Evolutionary conservation across 805 yeast genomes (phyloP), one percentile per base, ranked within the genome.

Genomic region (Saturnispora hagleri): DNA sequence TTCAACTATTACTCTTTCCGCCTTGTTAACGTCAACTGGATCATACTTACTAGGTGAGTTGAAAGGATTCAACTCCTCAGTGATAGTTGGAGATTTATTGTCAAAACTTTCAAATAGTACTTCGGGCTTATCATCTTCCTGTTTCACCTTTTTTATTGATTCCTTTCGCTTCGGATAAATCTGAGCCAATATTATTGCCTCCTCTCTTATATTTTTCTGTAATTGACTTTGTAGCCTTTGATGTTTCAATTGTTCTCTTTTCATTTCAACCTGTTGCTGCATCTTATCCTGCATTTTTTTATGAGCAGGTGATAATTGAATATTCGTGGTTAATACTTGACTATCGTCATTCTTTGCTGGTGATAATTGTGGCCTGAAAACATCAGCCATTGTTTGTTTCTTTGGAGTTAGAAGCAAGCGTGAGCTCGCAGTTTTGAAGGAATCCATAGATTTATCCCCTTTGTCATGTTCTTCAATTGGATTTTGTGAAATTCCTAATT

Each of bases 401-500:
- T 40, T 40, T 3, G 48, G 41, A 24, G 51, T 34, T 43, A 49
- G 17, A 5, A 49, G 20, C 4, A 49, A n/a, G 6, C 36, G 44
- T 8, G 51, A 49, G 26, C 44, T 49, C n/a, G 51, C 51, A 12
- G 51, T 49, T 34, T 49, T 49, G 22, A 49, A 49, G 5, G 52
- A 50, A 38, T 50, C 52, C 9, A 44, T 6, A 7, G 48, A 38
- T 10, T 15, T 20, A 36, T 43, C 46, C 20, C 27, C 44, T 20
- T 9, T 18, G 10, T 22, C 47, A 24, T 20, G 22, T 13, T 33
- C 42, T 20, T 36, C 47, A 52, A 31, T 28, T n/a, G 51, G 51
- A 18, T 43, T 24, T 43, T 61, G 47, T 2, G 68, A 55, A 43
- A 65, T 65, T 36, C 60, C 66, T 33, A 66, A 59, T 3, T 66